phyloP scores from a whole-genome alignment of 495 filamentous ascomycete species.

The Talaromyces ruber region DNA sequence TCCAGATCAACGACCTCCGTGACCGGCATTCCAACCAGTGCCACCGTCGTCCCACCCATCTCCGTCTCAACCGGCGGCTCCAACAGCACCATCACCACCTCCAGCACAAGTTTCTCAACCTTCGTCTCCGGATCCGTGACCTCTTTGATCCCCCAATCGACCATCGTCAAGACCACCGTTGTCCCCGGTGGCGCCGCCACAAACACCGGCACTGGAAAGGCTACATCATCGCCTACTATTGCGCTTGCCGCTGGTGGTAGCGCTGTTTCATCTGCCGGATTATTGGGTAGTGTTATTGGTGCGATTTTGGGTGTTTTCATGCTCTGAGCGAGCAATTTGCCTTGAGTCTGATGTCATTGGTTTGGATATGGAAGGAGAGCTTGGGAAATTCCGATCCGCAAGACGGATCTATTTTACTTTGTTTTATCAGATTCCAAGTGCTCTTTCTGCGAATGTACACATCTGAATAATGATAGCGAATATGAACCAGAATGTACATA shows the following conservation, averaged over 20 bases:
- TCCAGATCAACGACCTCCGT: background rate
- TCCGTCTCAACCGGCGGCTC: slow-evolving; percentile 1
- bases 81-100: slow-evolving; percentile 2
- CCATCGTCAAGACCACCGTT: slow-evolving; percentile 5
- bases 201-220: background rate
- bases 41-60: background rate
- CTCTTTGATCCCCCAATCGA: slow-evolving; percentile 2
- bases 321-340: background rate
- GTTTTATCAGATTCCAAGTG: background rate
- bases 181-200: background rate
- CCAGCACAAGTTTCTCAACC: slow-evolving; percentile 4
- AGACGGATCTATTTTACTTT: background rate
- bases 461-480: background rate
- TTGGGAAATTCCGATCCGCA: background rate
- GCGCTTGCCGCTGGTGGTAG: background rate
- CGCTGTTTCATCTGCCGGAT: background rate
- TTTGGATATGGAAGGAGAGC: background rate
- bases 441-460: background rate
- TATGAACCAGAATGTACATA: background rate
- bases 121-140: slow-evolving; percentile 1
- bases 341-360: background rate
- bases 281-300: background rate
- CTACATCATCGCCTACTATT: slow-evolving; percentile 3
- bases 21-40: slow-evolving; percentile 2
- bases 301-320: background rate